Conservation (phyloP, 495 filamentous ascomycete species). For the Chaetomium fimeti region DNA sequence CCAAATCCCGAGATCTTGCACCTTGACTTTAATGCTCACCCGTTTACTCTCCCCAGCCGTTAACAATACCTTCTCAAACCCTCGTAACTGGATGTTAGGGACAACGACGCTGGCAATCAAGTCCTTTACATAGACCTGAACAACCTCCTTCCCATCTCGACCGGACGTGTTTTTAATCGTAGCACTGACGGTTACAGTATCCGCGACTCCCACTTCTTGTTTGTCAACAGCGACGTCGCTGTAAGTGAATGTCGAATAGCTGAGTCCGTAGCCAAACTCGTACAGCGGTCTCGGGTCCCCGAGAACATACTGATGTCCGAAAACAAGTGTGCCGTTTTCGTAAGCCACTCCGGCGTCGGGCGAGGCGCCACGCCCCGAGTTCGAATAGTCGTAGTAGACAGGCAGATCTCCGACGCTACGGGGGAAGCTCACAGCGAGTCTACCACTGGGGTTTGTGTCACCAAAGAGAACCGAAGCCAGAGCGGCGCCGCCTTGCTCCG, state of each 20-base stretch:
- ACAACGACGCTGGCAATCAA: slow-evolving; percentile 61
- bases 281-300: slow-evolving; percentile 57
- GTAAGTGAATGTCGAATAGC: slow-evolving; percentile 63
- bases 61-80: slow-evolving; percentile 66
- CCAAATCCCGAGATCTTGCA: slow-evolving; percentile 58
- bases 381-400: slow-evolving; percentile 69
- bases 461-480: slow-evolving; percentile 79
- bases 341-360: slow-evolving; percentile 49
- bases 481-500: slow-evolving; percentile 73
- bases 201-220: slow-evolving; percentile 44
- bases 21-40: slow-evolving; percentile 53
- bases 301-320: slow-evolving; percentile 66
- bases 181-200: slow-evolving; percentile 56
- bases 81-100: slow-evolving; percentile 64
- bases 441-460: slow-evolving; percentile 75
- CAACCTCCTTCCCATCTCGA: slow-evolving; percentile 62
- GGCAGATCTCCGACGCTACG: slow-evolving; percentile 63
- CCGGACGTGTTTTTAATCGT: slow-evolving; percentile 57
- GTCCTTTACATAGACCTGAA: slow-evolving; percentile 66
- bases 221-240: slow-evolving; percentile 48
- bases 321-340: slow-evolving; percentile 59
- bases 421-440: slow-evolving; percentile 58
- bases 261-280: slow-evolving; percentile 67
- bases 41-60: slow-evolving; percentile 58
- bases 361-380: slow-evolving; percentile 54